These are phyloP conservation scores for Aspergillus sp. DNA, from an alignment of 2,329 filamentous ascomycete genomes.

Conservation along the genomic window DNA sequence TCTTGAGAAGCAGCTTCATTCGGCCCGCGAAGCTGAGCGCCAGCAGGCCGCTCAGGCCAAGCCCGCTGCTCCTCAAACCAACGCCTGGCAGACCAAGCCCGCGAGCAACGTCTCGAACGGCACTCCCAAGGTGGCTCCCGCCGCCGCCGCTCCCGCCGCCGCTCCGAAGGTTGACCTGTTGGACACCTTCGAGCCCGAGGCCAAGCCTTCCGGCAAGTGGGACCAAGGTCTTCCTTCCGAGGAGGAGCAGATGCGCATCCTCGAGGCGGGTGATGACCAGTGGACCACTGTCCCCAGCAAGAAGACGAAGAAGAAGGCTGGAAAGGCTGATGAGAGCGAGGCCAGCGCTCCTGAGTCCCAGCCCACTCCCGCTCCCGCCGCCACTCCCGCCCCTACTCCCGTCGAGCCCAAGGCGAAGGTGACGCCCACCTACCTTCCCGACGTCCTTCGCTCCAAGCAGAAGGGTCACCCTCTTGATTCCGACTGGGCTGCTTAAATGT, in stretches of 20 bases:
- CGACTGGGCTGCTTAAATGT: constrained; percentile 42
- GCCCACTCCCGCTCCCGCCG: constrained; percentile 16
- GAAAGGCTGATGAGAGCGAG: constrained; percentile 46
- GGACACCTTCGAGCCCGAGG: constrained; percentile 44
- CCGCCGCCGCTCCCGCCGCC: constrained; percentile 5
- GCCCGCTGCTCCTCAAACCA: constrained; percentile 43
- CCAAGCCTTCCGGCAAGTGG: constrained; percentile 35
- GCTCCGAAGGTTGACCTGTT: constrained; percentile 32
- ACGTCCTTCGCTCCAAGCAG: constrained; percentile 30
- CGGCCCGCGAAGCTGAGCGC: constrained; percentile 78
- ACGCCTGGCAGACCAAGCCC: constrained; percentile 54
- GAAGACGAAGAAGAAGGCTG: constrained; percentile 53
- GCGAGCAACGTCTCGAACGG: constrained; percentile 24
- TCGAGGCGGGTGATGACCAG: constrained; percentile 52
- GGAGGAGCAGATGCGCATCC: constrained; percentile 59
- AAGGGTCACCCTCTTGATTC: constrained; percentile 47
- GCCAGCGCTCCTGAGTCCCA: constrained; percentile 39
- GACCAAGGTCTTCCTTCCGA: constrained; percentile 55
- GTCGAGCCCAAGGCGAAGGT: constrained; percentile 36
- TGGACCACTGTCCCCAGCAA: constrained; percentile 64
- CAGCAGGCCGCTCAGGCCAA: constrained; percentile 62
- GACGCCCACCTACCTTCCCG: constrained; percentile 35
- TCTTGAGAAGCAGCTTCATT: constrained; percentile 79
- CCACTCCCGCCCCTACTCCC: constrained; percentile 22
- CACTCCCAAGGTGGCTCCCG: constrained; percentile 17